These are phyloP conservation scores for Physcomitrellopsis africana DNA, from an alignment of 225 moss, liverwort and hornwort species.

Conservation along the genomic window DNA sequence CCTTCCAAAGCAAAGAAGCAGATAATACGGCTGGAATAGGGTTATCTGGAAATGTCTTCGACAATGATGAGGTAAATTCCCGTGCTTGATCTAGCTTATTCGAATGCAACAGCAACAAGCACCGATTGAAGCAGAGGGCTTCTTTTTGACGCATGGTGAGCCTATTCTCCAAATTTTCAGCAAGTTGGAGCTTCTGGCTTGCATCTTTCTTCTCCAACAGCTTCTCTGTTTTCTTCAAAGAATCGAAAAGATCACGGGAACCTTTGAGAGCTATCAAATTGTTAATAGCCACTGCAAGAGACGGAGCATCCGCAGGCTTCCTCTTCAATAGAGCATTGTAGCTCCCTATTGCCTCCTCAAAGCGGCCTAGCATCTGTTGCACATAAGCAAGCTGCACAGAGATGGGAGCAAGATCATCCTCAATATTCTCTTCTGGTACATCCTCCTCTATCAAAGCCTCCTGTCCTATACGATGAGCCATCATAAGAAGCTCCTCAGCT, in stretches of 20 bases:
- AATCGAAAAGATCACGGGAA: constrained; percentile 87
- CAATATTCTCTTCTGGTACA: constrained; percentile 69
- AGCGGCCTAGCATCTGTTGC: constrained; percentile 82
- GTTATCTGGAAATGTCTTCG: constrained; percentile 74
- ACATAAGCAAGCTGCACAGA: constrained; percentile 96
- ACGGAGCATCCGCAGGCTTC: constrained; percentile 75
- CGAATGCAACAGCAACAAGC: constrained; percentile 81
- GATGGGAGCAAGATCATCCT: constrained; percentile 86
- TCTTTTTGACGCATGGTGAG: constrained; percentile 86
- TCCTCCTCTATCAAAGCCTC: constrained; percentile 92
- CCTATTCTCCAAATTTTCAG: constrained; percentile 77
- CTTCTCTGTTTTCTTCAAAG: constrained; percentile 94
- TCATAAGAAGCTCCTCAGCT: constrained; percentile 89
- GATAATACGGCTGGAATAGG: constrained; percentile 69
- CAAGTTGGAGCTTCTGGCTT: constrained; percentile 78
- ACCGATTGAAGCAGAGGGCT: constrained; percentile 83
- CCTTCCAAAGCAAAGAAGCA: constrained; percentile 77
- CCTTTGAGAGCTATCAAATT: constrained; percentile 89
- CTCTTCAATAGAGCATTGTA: constrained; percentile 81
- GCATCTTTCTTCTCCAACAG: constrained; percentile 84
- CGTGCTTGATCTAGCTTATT: constrained; percentile 93
- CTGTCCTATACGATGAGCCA: constrained; percentile 86
- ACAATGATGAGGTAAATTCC: constrained; percentile 69
- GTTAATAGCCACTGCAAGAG: constrained; percentile 88
- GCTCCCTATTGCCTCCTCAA: constrained; percentile 76